Base-by-base conservation (phyloP, 441 rosid genomes). In the Arabidopsis hybrid region DNA sequence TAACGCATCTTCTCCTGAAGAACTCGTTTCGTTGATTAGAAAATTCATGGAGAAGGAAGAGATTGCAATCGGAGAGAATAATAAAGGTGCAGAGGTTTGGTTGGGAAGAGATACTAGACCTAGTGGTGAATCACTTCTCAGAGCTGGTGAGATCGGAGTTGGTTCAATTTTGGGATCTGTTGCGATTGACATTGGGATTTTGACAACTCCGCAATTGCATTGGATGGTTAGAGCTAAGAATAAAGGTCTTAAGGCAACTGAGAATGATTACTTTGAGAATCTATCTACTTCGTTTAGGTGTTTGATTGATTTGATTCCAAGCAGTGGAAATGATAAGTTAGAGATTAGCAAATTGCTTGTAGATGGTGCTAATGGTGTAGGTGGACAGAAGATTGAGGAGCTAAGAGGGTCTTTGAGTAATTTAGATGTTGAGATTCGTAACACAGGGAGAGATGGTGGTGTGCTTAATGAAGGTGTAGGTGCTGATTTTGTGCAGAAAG, bases 401-500 rank as follows among this genome's bases (percentile, higher is more conserved):
- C 64, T 95, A 6, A 85, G 60, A 83, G 84, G 65, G 18, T 83
- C 71, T 84, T 75, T 92, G 74, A 79, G 78, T 57, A 75, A 86
- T 73, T 76, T 88, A 50, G 75, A 18, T 70, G 69, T 91, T 49
- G 97, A 91, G 82, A 87, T 92, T 78, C 88, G 86, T 68, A 95
- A 92, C 65, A 52, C 83, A 31, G 98, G 93, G 42, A 84, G 85
- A 74, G 89, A 78, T 75, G 88, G 80, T 14, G 96, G 97, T 72
- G 77, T 91, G 39, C 89, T 91, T 58, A 91, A 90, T 75, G 95
- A 91, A 80, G 79, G 87, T 53, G 98, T 91, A 69, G 98, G 98
- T 74, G 98, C 99, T 52, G 98, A 95, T 61, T 91, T 80, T 76
- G 97, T 95, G 70, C 99, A 91, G 89, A 95, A 95, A 75, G 98